Base-by-base conservation (phyloP, 768 basidiomycete genomes). In the Sporobolomyces roseus region DNA sequence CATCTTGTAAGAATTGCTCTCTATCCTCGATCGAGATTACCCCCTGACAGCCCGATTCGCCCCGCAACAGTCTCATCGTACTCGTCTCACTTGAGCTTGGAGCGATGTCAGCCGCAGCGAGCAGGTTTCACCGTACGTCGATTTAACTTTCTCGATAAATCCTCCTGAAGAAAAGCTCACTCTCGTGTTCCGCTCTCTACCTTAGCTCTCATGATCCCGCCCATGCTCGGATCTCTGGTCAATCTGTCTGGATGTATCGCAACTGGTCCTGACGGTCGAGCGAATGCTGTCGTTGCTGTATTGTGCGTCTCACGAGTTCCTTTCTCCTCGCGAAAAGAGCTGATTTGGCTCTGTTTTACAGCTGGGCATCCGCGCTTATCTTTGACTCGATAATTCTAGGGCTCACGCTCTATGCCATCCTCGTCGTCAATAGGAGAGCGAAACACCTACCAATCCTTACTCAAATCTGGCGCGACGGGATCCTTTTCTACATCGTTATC, bases 361-460 rank as follows among this genome's bases (percentile, higher is more conserved):
- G 56, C 56, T 59, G 56, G 56, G 56, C 56, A 4, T n/a, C 56
- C 3, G 41, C 56, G 2, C 43, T 59, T 12, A 14, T 27, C 3
- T 59, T 59, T 41, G 56, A 59, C 23, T 45, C 56, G 56, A 21
- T 21, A 6, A 46, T 59, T 43, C 13, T 59, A 25, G 43, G 4
- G 2, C 29, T 59, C 27, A 59, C 56, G 25, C 25, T 59, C 4
- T 59, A 46, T 17, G 46, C 43, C 43, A 46, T 59, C 23, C 56
- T 59, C 38, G 56, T 59, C 29, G 14, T 59, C 43, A 45, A 59
- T 29, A 35, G n/a, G 27, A 38, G 56, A 23, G 56, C 56, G 25
- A 35, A 30, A 23, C 14, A 32, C 19, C 21, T 59, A 7, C 41
- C 41, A 4, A 41, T 59, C 5, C 43, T 59, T 16, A 4, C 56